Evolutionary conservation across 495 filamentous ascomycete species (phyloP).

Genomic region (Letharia columbiana): DNA sequence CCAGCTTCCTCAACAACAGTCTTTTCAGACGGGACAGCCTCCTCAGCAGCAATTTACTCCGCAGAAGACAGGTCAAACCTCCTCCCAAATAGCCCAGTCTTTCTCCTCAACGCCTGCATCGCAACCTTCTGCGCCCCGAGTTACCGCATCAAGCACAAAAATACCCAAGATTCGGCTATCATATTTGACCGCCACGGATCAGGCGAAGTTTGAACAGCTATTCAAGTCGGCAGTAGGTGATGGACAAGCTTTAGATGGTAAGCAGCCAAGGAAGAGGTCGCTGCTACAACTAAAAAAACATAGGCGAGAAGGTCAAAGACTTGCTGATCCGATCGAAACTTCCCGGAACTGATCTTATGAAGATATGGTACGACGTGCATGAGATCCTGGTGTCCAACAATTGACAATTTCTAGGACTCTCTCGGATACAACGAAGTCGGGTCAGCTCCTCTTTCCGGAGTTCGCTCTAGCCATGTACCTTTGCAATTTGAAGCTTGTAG

Average conservation of each 20-base stretch:
- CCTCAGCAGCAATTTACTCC: slow-evolving; percentile 42
- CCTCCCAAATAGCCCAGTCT: slow-evolving; percentile 75
- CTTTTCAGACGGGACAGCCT: slow-evolving; percentile 35
- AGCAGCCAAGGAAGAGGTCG: neutral
- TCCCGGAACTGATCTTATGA: slow-evolving; percentile 68
- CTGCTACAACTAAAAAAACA: slow-evolving; percentile 21
- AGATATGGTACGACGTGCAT: slow-evolving; percentile 60
- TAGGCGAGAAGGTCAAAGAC: slow-evolving; percentile 79
- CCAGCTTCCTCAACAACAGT: slow-evolving; percentile 30
- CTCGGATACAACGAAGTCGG: slow-evolving; percentile 95
- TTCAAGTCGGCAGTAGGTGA: slow-evolving; percentile 94
- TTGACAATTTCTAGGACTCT: slow-evolving; percentile 54
- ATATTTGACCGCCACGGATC: slow-evolving; percentile 91
- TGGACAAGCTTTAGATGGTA: slow-evolving; percentile 75
- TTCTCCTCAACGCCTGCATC: slow-evolving; percentile 53
- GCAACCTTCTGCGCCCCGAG: slow-evolving; percentile 43
- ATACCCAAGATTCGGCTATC: slow-evolving; percentile 95
- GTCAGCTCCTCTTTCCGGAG: slow-evolving; percentile 94
- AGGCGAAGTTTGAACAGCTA: slow-evolving; percentile 94
- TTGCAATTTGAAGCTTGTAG: slow-evolving; percentile 85
- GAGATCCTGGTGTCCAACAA: neutral
- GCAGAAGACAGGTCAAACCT: slow-evolving; percentile 64
- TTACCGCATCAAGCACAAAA: slow-evolving; percentile 44
- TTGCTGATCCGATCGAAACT: slow-evolving; percentile 81
- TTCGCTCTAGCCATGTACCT: slow-evolving; percentile 98